Evolutionary conservation across 2,329 filamentous ascomycete species (phyloP).

Genomic region (Apiospora koreana): DNA sequence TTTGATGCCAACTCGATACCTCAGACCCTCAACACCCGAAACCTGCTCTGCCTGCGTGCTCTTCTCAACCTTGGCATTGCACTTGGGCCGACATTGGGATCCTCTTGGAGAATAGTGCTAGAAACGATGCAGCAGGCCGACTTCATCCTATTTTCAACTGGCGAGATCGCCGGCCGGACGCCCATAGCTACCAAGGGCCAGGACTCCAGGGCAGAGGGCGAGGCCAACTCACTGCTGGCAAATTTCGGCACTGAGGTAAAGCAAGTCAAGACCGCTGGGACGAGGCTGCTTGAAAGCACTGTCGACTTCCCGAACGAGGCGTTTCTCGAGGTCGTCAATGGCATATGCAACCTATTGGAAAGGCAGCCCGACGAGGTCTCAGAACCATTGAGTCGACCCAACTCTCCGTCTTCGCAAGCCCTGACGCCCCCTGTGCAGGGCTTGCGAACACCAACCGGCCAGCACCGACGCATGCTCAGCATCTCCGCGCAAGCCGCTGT

Average conservation of each 20-base stretch:
- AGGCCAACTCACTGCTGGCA: constrained; percentile 52
- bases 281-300: constrained; percentile 87
- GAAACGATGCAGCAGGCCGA: constrained; percentile 94
- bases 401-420: constrained; percentile 39
- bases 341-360: constrained; percentile 72
- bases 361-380: constrained; percentile 30
- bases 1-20: constrained; percentile 51
- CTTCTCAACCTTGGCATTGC: constrained; percentile 95
- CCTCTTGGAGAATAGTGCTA: constrained; percentile 87
- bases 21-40: constrained; percentile 75
- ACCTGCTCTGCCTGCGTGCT: constrained; percentile 85
- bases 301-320: constrained; percentile 83
- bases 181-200: constrained; percentile 47
- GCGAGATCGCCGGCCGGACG: constrained; percentile 54
- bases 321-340: constrained; percentile 75
- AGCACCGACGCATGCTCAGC: constrained; percentile 49
- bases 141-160: constrained; percentile 72
- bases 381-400: constrained; percentile 34
- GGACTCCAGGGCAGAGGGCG: constrained; percentile 52
- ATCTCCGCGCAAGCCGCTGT: constrained; percentile 45
- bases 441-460: constrained; percentile 30
- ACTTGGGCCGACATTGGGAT: constrained; percentile 80
- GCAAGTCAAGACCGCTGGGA: constrained; percentile 85
- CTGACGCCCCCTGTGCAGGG: constrained; percentile 27
- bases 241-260: constrained; percentile 81